Evolutionary conservation across 2,329 filamentous ascomycete species (phyloP).

Genomic region (Phaeophleospora eucalypticola): DNA sequence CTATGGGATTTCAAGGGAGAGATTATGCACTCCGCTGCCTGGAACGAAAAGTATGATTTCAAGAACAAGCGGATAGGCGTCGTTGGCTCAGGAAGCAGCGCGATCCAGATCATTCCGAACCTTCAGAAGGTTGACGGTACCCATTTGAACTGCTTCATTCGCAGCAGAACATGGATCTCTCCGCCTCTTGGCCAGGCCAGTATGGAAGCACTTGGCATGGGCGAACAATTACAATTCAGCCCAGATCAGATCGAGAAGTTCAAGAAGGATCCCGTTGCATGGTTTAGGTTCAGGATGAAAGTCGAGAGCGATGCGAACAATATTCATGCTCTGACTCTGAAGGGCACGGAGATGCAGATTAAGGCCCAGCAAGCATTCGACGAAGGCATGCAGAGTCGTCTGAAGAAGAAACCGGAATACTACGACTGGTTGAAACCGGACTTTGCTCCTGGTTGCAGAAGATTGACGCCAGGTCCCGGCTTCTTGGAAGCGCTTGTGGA

Average conservation of each 20-base stretch:
- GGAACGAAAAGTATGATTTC: constrained; percentile 32
- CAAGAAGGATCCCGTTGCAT: constrained; percentile 54
- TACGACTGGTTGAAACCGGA: constrained; percentile 40
- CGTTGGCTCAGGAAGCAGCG: constrained; percentile 40
- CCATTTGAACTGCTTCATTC: constrained; percentile 59
- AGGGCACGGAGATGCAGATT: constrained; percentile 37
- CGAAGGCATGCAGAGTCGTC: constrained; percentile 38
- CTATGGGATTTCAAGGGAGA: constrained; percentile 36
- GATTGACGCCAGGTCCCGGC: constrained; percentile 49
- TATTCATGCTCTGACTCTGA: constrained; percentile 38
- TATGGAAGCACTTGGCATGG: constrained; percentile 34
- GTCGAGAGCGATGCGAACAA: constrained; percentile 58
- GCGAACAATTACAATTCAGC: constrained; percentile 51
- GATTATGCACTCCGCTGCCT: constrained; percentile 37
- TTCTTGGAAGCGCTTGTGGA: constrained; percentile 48
- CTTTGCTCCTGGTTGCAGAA: constrained; percentile 44
- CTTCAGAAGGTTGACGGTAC: constrained; percentile 33
- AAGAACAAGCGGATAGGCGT: constrained; percentile 36
- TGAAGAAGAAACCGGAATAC: constrained; percentile 38
- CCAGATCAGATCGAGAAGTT: constrained; percentile 55
- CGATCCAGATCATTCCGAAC: constrained; percentile 40
- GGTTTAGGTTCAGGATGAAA: constrained; percentile 46
- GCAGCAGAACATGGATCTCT: constrained; percentile 64
- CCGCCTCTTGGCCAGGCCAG: constrained; percentile 44
- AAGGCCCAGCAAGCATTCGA: constrained; percentile 37